Evolutionary conservation across 169 alveolate genomes (phyloP).

Genomic region (Babesia sp.): DNA sequence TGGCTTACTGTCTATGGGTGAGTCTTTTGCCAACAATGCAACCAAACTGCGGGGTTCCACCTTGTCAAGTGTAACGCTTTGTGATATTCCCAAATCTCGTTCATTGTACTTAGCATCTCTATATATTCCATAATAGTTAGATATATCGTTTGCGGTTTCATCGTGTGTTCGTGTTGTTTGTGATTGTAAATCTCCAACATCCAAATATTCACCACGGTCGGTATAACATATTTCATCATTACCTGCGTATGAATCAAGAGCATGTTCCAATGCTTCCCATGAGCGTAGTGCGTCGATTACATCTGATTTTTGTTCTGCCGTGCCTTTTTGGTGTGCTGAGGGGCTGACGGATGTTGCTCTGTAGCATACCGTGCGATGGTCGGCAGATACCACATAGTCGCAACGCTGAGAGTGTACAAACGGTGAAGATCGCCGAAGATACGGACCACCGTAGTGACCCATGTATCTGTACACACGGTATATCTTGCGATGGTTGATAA

Average conservation of each 20-base stretch:
- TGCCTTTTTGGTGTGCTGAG: not conserved
- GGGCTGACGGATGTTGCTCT: slow-evolving; percentile 31
- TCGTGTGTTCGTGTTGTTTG: not conserved
- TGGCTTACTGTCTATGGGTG: not conserved
- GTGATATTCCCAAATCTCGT: not conserved
- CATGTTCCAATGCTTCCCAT: slow-evolving; percentile 11
- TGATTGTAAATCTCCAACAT: not conserved
- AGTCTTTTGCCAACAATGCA: not conserved
- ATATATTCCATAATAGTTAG: not conserved
- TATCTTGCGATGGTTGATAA: too few species aligned
- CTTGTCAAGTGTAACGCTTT: slow-evolving; percentile 11
- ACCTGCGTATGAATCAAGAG: not conserved
- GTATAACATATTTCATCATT: not conserved
- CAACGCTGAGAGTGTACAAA: slow-evolving; percentile 38
- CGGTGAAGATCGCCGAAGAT: slow-evolving; percentile 16
- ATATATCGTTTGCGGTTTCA: not conserved
- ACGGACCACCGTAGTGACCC: slow-evolving; percentile 6
- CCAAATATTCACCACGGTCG: not conserved
- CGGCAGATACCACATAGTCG: slow-evolving; percentile 25
- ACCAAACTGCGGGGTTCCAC: slow-evolving; percentile 22
- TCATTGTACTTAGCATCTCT: not conserved
- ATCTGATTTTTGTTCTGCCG: not conserved
- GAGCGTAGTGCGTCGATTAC: not conserved
- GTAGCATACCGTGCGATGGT: slow-evolving; percentile 41
- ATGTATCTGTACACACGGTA: not conserved